These are phyloP conservation scores for Alternaria angustiovoidea DNA, from an alignment of 2,329 filamentous ascomycete species.

Conservation along the genomic window DNA sequence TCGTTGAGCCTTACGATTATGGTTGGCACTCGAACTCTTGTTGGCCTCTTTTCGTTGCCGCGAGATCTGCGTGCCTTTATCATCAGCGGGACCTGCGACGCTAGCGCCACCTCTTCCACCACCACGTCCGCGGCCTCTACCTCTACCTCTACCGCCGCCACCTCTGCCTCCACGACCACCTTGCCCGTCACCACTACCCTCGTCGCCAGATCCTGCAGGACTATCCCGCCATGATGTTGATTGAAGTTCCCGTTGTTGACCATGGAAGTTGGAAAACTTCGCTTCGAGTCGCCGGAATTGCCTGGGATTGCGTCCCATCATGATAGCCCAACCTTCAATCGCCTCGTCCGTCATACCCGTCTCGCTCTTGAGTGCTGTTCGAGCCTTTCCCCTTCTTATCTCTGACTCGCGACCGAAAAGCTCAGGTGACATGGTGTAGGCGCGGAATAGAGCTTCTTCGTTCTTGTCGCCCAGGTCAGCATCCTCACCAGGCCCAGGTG, in stretches of 20 bases:
- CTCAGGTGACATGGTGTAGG: slow-evolving; percentile 70
- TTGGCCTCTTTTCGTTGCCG: slow-evolving; percentile 81
- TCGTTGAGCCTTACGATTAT: slow-evolving; percentile 78
- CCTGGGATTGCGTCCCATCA: slow-evolving; percentile 77
- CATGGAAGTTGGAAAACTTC: slow-evolving; percentile 71
- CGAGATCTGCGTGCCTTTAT: slow-evolving; percentile 75
- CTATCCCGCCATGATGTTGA: slow-evolving; percentile 68
- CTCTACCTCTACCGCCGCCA: slow-evolving; percentile 48
- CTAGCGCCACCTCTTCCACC: slow-evolving; percentile 56
- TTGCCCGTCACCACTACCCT: slow-evolving; percentile 54
- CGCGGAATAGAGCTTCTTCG: slow-evolving; percentile 77
- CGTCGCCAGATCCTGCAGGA: slow-evolving; percentile 63
- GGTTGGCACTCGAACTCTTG: slow-evolving; percentile 83
- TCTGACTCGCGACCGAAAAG: slow-evolving; percentile 76
- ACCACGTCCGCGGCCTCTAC: slow-evolving; percentile 45
- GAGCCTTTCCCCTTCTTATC: slow-evolving; percentile 70
- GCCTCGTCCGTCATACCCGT: slow-evolving; percentile 93
- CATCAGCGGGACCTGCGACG: slow-evolving; percentile 70
- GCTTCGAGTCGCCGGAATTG: slow-evolving; percentile 74
- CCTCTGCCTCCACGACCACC: slow-evolving; percentile 59
- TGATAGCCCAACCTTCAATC: slow-evolving; percentile 92
- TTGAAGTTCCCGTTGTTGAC: slow-evolving; percentile 70
- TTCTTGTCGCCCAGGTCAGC: slow-evolving; percentile 64
- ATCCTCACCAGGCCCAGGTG: slow-evolving; percentile 60
- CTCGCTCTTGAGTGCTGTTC: slow-evolving; percentile 72